A percentile compares a stretch with the other conserved stretches of the same genome.
These are phyloP conservation scores for Suillus spraguei DNA, from an alignment of 768 basidiomycete species.

Conservation along the genomic window DNA sequence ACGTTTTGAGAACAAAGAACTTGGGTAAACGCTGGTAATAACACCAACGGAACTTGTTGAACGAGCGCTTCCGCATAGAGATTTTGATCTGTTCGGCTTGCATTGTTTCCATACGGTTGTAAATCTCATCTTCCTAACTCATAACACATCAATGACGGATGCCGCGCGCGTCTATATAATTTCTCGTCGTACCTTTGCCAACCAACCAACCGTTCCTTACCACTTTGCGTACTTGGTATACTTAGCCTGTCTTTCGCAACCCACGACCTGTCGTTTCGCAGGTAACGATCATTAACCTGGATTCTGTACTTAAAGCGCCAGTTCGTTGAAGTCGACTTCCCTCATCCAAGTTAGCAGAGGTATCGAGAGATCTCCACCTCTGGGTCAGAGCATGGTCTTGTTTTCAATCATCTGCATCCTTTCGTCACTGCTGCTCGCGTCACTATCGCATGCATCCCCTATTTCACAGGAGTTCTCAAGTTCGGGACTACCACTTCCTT, in stretches of 20 bases:
- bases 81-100: constrained; percentile 10
- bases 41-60: background rate
- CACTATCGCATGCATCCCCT: constrained; percentile 36
- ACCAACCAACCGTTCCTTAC: constrained; percentile 18
- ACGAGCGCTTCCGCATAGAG: background rate
- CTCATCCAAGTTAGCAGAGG: constrained; percentile 4
- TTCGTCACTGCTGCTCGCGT: constrained; percentile 32
- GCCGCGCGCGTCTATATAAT: constrained; percentile 10
- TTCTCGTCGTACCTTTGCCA: constrained; percentile 12
- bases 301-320: constrained; percentile 10
- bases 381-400: constrained; percentile 35
- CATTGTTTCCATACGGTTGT: constrained; percentile 22
- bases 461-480: constrained; percentile 12
- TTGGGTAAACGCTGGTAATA: constrained; percentile 8
- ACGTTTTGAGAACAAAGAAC: constrained; percentile 28
- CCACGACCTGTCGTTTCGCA: constrained; percentile 14
- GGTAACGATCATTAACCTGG: constrained; percentile 15
- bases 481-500: constrained; percentile 35
- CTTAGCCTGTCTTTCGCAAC: constrained; percentile 3
- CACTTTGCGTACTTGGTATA: background rate
- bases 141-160: background rate
- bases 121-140: constrained; percentile 6
- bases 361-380: constrained; percentile 5
- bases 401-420: constrained; percentile 32
- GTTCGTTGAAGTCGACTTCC: background rate